Conservation (phyloP, 768 basidiomycete genomes). For the Steccherinum ochraceum region DNA sequence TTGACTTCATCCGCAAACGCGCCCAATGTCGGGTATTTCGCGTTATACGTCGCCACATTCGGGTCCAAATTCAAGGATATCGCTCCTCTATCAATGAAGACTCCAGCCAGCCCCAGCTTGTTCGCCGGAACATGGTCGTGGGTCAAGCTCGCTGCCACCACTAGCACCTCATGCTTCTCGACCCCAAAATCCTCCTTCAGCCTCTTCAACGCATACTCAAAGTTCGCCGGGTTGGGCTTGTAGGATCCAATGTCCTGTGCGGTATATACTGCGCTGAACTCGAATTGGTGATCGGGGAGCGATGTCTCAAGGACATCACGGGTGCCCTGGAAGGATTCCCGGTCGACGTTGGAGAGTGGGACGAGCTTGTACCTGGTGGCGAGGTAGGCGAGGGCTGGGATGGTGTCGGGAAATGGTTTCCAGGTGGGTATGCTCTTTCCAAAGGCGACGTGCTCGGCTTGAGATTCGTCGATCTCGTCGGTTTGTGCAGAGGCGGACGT, state of each 20-base stretch:
- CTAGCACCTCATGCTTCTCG: constrained; percentile 43
- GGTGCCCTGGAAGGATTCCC: constrained; percentile 53
- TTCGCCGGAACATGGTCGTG: constrained; percentile 66
- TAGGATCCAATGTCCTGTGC: constrained; percentile 71
- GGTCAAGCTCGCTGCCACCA: constrained; percentile 60
- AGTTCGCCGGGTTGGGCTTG: constrained; percentile 58
- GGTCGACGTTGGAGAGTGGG: constrained; percentile 74
- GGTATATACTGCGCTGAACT: constrained; percentile 62
- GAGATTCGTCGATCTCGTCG: background rate
- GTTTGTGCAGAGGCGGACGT: constrained; percentile 8
- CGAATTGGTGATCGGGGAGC: constrained; percentile 31
- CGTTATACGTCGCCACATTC: constrained; percentile 21
- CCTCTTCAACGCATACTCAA: constrained; percentile 41
- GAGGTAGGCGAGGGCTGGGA: constrained; percentile 50
- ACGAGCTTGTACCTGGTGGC: constrained; percentile 61
- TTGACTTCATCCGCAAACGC: constrained; percentile 57
- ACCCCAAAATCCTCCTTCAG: constrained; percentile 23
- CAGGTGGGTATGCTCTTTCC: constrained; percentile 56
- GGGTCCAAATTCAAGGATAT: constrained; percentile 33
- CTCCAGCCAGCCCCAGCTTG: constrained; percentile 46
- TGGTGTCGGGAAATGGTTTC: constrained; percentile 64
- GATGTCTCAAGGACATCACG: constrained; percentile 39
- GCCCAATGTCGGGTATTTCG: constrained; percentile 48
- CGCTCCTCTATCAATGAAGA: constrained; percentile 57
- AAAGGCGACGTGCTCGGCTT: constrained; percentile 37